phyloP scores from a whole-genome alignment of 768 basidiomycete species.

The Phaeotremella fagi region DNA sequence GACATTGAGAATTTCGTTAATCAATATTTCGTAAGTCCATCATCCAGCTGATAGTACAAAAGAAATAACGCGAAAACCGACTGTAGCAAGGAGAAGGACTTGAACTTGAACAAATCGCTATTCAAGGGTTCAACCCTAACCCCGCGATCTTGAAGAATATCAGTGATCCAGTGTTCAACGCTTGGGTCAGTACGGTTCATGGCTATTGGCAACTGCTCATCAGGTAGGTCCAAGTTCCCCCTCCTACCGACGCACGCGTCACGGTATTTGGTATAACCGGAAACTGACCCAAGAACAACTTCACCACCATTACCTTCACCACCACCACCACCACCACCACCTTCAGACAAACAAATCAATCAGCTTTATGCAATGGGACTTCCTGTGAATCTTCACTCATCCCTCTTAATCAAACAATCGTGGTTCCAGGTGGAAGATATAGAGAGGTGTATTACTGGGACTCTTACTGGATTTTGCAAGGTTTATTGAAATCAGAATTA shows the following conservation, averaged over 20 bases:
- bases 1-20: constrained; percentile 66
- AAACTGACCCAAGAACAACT: too few species aligned
- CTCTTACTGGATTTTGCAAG: constrained; percentile 53
- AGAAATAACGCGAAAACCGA: neutral
- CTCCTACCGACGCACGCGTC: neutral
- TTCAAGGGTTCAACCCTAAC: constrained; percentile 60
- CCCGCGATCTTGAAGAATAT: constrained; percentile 71
- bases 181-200: constrained; percentile 74
- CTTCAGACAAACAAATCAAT: constrained; percentile 59
- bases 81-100: constrained; percentile 66
- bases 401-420: constrained; percentile 84
- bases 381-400: constrained; percentile 78
- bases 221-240: constrained; percentile 31
- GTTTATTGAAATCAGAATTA: constrained; percentile 74
- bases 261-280: too few species aligned
- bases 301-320: too few species aligned
- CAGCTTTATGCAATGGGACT: constrained; percentile 58
- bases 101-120: constrained; percentile 63
- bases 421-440: constrained; percentile 82
- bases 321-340: neutral
- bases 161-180: constrained; percentile 62
- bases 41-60: neutral
- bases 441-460: constrained; percentile 48
- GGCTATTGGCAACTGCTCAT: constrained; percentile 78
- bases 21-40: constrained; percentile 57